Conservation (phyloP, 495 filamentous ascomycete genomes). For the Aspergillus cristatus region DNA sequence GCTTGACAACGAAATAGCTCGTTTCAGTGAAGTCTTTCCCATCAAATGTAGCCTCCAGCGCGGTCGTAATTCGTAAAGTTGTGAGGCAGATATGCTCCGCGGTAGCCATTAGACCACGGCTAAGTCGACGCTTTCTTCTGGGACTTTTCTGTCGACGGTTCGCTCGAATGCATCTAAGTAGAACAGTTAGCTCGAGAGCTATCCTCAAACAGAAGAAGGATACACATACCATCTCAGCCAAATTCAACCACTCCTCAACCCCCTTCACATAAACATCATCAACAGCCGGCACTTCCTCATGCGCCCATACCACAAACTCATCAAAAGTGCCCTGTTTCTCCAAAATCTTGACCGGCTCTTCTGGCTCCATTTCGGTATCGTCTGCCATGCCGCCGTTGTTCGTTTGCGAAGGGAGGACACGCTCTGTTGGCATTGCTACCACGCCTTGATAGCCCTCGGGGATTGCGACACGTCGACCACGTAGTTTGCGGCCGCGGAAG, state of each 20-base stretch:
- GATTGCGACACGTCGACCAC: constrained; percentile 55
- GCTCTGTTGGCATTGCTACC: constrained; percentile 31
- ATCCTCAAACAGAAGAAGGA: neutral
- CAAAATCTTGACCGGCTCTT: constrained; percentile 48
- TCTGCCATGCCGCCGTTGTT: constrained; percentile 28
- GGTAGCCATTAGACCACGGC: neutral
- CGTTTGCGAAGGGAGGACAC: constrained; percentile 12
- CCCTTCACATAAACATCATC: constrained; percentile 62
- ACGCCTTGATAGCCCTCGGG: constrained; percentile 62
- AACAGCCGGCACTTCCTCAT: constrained; percentile 58
- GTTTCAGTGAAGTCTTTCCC: neutral
- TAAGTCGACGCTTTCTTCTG: constrained; percentile 10
- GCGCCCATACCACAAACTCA: constrained; percentile 73
- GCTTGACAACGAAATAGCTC: neutral
- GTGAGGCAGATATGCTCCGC: too few relatives aligned
- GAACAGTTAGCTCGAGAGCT: neutral
- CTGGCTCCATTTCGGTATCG: constrained; percentile 29
- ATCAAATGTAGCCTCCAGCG: neutral
- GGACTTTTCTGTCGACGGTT: constrained; percentile 1
- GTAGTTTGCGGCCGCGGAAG: constrained; percentile 76
- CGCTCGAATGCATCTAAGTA: constrained; percentile 27
- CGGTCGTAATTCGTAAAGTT: too few relatives aligned
- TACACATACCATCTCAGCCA: constrained; percentile 53
- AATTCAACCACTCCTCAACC: constrained; percentile 75
- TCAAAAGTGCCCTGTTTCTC: constrained; percentile 64